A percentile compares a stretch with the other conserved stretches of the same genome.
phyloP scores from a whole-genome alignment of 202 grass and related monocot genomes.

The Setaria viridis region DNA sequence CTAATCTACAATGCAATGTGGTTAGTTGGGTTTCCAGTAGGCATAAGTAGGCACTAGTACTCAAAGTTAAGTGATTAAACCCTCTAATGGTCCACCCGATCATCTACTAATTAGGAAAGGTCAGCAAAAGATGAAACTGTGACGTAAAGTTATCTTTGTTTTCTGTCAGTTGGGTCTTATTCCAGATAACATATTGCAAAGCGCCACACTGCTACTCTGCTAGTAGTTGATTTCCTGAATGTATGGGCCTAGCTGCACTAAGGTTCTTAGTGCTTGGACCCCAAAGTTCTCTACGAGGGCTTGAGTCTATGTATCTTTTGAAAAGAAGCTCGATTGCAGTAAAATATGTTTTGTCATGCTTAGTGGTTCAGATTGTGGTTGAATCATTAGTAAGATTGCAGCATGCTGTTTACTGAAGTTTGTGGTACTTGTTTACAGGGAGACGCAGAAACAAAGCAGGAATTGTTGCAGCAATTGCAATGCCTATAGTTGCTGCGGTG shows the following conservation, averaged over 20 bases:
- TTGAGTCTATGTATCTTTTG: background rate
- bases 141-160: constrained; percentile 15
- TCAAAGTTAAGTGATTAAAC: background rate
- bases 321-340: constrained; percentile 23
- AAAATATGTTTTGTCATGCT: background rate
- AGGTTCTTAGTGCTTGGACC: constrained; percentile 4
- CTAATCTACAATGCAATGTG: constrained; percentile 7
- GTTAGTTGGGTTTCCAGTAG: background rate
- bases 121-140: background rate
- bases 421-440: constrained; percentile 30
- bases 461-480: constrained; percentile 47
- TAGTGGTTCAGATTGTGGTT: background rate
- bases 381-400: background rate
- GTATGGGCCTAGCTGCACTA: no score
- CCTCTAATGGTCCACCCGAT: background rate
- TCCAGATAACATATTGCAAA: background rate
- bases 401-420: constrained; percentile 11
- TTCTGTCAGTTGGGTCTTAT: background rate
- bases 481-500: constrained; percentile 47
- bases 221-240: background rate
- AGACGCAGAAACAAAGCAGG: constrained; percentile 29
- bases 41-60: background rate
- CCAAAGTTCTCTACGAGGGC: background rate
- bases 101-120: background rate
- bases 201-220: background rate